Evolutionary conservation across 1,139 yeast species (phyloP).

Genomic region (Sugiyamaella paludigena): DNA sequence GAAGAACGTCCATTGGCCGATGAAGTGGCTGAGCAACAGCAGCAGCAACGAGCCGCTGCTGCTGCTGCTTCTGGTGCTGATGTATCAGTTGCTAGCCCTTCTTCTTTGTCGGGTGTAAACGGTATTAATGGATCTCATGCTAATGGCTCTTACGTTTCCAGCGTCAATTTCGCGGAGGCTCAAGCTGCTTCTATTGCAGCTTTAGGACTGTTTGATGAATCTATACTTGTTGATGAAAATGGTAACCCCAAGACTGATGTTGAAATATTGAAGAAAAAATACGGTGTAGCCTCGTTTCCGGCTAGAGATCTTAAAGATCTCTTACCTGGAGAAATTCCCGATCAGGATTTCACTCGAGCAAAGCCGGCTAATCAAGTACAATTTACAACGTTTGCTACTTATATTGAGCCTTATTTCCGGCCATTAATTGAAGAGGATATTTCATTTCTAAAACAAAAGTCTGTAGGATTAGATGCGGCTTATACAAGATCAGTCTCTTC

Average conservation of each 20-base stretch:
- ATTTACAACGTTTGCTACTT: slow-evolving; percentile 80
- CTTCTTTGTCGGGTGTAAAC: not conserved
- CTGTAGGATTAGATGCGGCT: slow-evolving; percentile 30
- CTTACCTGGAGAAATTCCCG: slow-evolving; percentile 86
- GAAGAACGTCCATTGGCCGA: slow-evolving; percentile 9
- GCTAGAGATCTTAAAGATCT: slow-evolving; percentile 67
- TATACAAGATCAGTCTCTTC: slow-evolving; percentile 33
- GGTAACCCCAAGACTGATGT: slow-evolving; percentile 58
- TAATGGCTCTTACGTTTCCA: slow-evolving; percentile 51
- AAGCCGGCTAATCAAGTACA: slow-evolving; percentile 93
- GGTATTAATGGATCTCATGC: not conserved
- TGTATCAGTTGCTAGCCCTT: not conserved
- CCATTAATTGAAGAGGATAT: slow-evolving; percentile 77
- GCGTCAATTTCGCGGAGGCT: slow-evolving; percentile 70
- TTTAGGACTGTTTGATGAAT: slow-evolving; percentile 66
- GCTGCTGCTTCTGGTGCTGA: not conserved
- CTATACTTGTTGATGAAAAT: slow-evolving; percentile 35
- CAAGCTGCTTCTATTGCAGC: slow-evolving; percentile 73
- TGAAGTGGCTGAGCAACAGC: not conserved
- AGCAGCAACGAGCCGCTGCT: not conserved
- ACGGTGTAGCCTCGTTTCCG: slow-evolving; percentile 90
- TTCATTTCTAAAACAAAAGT: slow-evolving; percentile 62
- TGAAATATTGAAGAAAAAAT: slow-evolving; percentile 70
- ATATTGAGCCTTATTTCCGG: slow-evolving; percentile 81
- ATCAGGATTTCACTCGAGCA: slow-evolving; percentile 76